Percentiles rank a stretch among this genome's conserved stretches.
Evolutionary conservation across 306 rosid genomes (phyloP).

Genomic region (Ceratonia siliqua): DNA sequence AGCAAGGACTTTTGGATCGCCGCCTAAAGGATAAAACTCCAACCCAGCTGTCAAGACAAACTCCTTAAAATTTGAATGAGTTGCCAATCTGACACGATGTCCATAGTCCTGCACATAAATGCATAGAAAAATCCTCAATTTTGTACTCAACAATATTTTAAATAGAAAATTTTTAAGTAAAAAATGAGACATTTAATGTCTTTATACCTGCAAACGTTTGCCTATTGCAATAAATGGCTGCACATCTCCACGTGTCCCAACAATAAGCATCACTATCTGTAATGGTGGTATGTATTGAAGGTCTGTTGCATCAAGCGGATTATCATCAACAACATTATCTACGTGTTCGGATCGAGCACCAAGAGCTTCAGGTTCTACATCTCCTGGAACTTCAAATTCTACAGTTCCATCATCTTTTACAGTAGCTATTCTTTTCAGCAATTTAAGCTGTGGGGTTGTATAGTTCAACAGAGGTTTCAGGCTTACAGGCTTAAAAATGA

Average conservation of each 20-base stretch:
- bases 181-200: constrained; percentile 23
- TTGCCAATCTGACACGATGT: constrained; percentile 96
- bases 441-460: constrained; percentile 67
- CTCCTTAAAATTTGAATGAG: constrained; percentile 98
- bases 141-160: constrained; percentile 8
- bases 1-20: constrained; percentile 97
- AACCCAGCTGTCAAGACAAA: constrained; percentile 97
- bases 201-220: constrained; percentile 84
- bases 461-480: constrained; percentile 34
- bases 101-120: constrained; percentile 87
- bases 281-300: constrained; percentile 71
- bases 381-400: constrained; percentile 84
- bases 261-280: constrained; percentile 88
- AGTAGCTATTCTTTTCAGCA: constrained; percentile 88
- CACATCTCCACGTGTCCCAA: constrained; percentile 98
- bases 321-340: constrained; percentile 49
- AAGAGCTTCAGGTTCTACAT: constrained; percentile 61
- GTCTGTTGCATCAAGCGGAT: constrained; percentile 62
- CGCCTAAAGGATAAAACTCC: constrained; percentile 97
- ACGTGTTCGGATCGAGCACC: constrained; percentile 38
- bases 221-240: constrained; percentile 97
- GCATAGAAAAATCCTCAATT: not conserved
- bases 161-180: not conserved
- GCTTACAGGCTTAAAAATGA: constrained; percentile 23
- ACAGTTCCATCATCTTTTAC: constrained; percentile 94